Evolutionary conservation across 148 eudicot genomes (phyloP).

Genomic region (Chenopodium berlandieri): DNA sequence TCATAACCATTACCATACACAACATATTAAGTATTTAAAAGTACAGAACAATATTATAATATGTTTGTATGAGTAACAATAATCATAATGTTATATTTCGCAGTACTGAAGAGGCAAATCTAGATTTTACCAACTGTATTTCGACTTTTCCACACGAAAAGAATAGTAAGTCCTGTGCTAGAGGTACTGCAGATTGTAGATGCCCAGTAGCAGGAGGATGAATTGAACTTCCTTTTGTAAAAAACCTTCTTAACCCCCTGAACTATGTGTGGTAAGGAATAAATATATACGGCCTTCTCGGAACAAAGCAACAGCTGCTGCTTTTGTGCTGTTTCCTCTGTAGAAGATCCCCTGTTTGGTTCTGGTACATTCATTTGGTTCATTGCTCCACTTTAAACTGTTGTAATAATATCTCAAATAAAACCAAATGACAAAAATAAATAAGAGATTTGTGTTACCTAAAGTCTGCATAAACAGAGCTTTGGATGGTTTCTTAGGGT

Average conservation of each 20-base stretch:
- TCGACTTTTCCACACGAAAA: constrained; percentile 72
- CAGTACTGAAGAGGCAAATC: background rate
- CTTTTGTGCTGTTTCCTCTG: constrained; percentile 45
- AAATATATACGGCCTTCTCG: constrained; percentile 82
- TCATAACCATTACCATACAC: background rate
- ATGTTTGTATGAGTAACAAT: background rate
- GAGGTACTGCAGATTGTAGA: constrained; percentile 58
- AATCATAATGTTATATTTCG: too few relatives aligned
- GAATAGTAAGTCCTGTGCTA: constrained; percentile 60
- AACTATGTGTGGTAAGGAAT: constrained; percentile 61
- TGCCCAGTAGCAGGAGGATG: constrained; percentile 78
- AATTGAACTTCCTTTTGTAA: constrained; percentile 74
- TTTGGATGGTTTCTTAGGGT: constrained; percentile 79
- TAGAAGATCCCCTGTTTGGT: constrained; percentile 31
- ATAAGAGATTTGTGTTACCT: constrained; percentile 40
- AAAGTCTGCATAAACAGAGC: constrained; percentile 77
- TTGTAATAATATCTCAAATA: background rate
- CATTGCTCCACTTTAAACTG: background rate
- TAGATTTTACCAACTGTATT: constrained; percentile 55
- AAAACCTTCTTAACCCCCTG: constrained; percentile 88
- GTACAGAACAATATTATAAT: background rate
- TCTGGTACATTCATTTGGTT: constrained; percentile 47
- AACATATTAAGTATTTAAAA: background rate
- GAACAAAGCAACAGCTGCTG: constrained; percentile 66
- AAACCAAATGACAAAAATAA: background rate